These are phyloP conservation scores for Knufia fluminis DNA, from an alignment of 2,329 filamentous ascomycete species.

Conservation along the genomic window DNA sequence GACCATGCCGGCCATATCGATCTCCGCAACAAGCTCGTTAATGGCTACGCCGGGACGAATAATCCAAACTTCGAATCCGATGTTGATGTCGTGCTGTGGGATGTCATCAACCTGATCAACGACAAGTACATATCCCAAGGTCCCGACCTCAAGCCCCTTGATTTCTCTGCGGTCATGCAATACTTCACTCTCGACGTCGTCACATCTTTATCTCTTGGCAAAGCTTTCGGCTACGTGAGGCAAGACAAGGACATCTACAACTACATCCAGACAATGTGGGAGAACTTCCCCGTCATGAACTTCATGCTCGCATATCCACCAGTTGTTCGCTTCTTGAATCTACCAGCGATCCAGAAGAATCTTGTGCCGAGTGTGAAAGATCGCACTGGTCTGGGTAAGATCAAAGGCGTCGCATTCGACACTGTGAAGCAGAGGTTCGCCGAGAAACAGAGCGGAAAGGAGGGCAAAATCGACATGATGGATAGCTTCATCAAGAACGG, in stretches of 20 bases:
- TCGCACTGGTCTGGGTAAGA: constrained; percentile 13
- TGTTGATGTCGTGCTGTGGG: constrained; percentile 40
- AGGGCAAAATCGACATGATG: constrained; percentile 11
- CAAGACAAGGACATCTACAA: constrained; percentile 36
- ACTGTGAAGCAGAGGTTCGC: constrained; percentile 18
- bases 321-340: too few species aligned
- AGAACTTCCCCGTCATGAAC: constrained; percentile 32
- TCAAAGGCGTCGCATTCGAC: constrained; percentile 22
- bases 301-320: too few species aligned
- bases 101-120: constrained; percentile 44
- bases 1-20: constrained; percentile 40
- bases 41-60: constrained; percentile 49
- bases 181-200: constrained; percentile 51
- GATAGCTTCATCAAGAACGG: constrained; percentile 15
- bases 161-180: constrained; percentile 41
- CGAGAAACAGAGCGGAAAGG: constrained; percentile 2
- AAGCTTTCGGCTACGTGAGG: constrained; percentile 39
- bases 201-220: constrained; percentile 44
- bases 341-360: too few species aligned
- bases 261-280: constrained; percentile 32
- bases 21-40: constrained; percentile 43
- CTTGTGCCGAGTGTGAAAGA: constrained; percentile 21
- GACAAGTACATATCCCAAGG: constrained; percentile 29
- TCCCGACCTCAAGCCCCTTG: constrained; percentile 25
- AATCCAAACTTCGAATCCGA: constrained; percentile 42